Percentiles rank a stretch among this genome's conserved stretches.
These are phyloP conservation scores for Candida chilensis DNA, from an alignment of 805 yeast genomes.

Conservation along the genomic window DNA sequence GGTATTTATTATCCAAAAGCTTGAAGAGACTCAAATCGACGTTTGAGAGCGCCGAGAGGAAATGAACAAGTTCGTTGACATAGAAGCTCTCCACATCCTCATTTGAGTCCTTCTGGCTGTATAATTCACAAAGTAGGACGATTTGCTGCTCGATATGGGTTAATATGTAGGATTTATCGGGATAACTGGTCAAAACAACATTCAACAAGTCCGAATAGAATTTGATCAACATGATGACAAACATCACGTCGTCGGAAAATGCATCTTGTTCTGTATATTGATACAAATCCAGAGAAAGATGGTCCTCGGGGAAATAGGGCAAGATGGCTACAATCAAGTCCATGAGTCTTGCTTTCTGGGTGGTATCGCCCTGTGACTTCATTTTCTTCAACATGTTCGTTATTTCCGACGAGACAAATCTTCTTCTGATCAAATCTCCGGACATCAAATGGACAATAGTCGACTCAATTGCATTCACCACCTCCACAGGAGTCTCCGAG, in stretches of 20 bases:
- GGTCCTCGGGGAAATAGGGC: slow-evolving; percentile 10
- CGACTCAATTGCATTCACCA: slow-evolving; percentile 10
- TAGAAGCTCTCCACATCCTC: background rate
- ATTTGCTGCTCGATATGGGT: background rate
- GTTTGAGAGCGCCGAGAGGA: background rate
- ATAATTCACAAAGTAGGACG: background rate
- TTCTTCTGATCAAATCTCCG: slow-evolving; percentile 18
- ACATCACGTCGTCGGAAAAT: slow-evolving; percentile 15
- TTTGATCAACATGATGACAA: slow-evolving; percentile 13
- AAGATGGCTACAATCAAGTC: slow-evolving; percentile 15
- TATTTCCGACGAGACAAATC: slow-evolving; percentile 14
- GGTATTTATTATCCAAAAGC: background rate
- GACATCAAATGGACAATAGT: slow-evolving; percentile 9
- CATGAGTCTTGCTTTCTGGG: slow-evolving; percentile 11
- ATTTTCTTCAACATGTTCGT: slow-evolving; percentile 9
- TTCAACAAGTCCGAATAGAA: slow-evolving; percentile 16
- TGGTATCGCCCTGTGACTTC: slow-evolving; percentile 9
- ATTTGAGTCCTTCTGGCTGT: background rate
- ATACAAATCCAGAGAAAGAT: no score
- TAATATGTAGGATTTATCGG: no score
- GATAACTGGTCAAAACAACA: slow-evolving; percentile 2
- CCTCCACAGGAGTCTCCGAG: slow-evolving; percentile 7
- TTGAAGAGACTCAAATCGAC: background rate
- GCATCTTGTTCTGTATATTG: slow-evolving; percentile 10
- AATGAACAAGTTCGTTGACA: background rate